Evolutionary conservation across 2,329 filamentous ascomycete species (phyloP).

Genomic region (Magnaporthiopsis rhizophila): DNA sequence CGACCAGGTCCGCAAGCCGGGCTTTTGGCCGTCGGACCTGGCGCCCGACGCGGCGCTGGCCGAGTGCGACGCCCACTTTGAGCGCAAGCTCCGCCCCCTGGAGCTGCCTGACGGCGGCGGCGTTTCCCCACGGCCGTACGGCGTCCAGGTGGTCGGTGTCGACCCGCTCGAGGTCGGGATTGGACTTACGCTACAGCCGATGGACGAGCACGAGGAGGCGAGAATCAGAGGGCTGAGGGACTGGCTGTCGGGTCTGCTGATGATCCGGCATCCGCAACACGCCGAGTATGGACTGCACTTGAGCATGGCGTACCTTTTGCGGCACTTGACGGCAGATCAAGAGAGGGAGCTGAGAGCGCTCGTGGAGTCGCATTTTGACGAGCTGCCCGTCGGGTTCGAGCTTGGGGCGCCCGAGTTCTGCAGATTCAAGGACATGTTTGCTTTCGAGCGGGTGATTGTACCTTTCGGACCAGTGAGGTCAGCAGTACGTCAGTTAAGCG

Average conservation of each 20-base stretch:
- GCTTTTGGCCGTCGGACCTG: conserved; percentile 17
- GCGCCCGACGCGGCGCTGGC: conserved; percentile 10
- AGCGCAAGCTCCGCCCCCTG: conserved; percentile 12
- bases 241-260: conserved; percentile 13
- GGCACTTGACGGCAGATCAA: conserved; percentile 13
- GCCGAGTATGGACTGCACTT: conserved; percentile 17
- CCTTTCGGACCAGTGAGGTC: not conserved
- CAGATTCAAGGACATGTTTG: conserved; percentile 18
- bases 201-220: conserved; percentile 10
- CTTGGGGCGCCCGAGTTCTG: conserved; percentile 17
- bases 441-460: conserved; percentile 15
- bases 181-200: conserved; percentile 10
- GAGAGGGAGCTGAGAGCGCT: conserved; percentile 12
- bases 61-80: conserved; percentile 13
- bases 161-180: conserved; percentile 14
- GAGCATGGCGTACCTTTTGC: conserved; percentile 17
- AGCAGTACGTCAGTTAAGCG: too few species aligned
- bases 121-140: conserved; percentile 14
- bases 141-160: conserved; percentile 12
- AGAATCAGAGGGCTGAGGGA: conserved; percentile 15
- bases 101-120: conserved; percentile 6
- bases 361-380: conserved; percentile 10
- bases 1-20: conserved; percentile 15
- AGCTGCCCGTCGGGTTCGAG: conserved; percentile 15
- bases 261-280: conserved; percentile 14